Evolutionary conservation across 176 grass and related monocot genomes (phyloP), one percentile per base, ranked within the genome.

Genomic region (Rhynchospora tenuis): DNA sequence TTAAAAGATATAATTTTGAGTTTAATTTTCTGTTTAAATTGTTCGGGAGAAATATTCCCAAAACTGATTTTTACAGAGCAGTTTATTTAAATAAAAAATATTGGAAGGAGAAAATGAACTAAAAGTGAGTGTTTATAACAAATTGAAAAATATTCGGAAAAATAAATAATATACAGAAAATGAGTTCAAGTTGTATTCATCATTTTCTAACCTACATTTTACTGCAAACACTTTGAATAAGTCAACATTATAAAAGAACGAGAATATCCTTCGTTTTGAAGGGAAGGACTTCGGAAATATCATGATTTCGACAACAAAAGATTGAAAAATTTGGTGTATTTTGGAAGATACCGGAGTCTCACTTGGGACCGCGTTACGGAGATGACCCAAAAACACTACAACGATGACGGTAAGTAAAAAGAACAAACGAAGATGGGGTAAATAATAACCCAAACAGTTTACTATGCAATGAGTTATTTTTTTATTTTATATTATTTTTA

Each of bases 381-480:
- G 48, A 29, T 31, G 48, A 55, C 6, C 13, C 50, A 76, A 55
- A 55, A 6, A 27, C 44, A 51, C 7, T 3, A 26, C 13, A 76
- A 76, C 19, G 73, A 55, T 55, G 24, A 76, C 12, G 26, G 24
- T 9, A 54, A 55, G 54, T 17, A 17, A 76, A 76, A 76, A 76
- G 46, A 52, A 54, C 24, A 76, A 17, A 54, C 29, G 73, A 76
- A 76, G 73, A 76, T 76, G 73, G 73, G 73, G 24, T 76, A 55
- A 76, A 76, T 76, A 55, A 76, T 76, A 54, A 76, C 73, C 14
- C 45, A 38, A 54, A 4, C 24, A 3, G 48, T 54, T 44, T n/a
- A 71, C 67, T 45, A 13, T 20, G 9, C 67, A 4, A 71, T 76
- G 47, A 6, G 12, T 76, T 52, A 48, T 48, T 48, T 73, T 46